phyloP scores from a whole-genome alignment of 805 yeast genomes.

The Ogataea chonburiensis region DNA sequence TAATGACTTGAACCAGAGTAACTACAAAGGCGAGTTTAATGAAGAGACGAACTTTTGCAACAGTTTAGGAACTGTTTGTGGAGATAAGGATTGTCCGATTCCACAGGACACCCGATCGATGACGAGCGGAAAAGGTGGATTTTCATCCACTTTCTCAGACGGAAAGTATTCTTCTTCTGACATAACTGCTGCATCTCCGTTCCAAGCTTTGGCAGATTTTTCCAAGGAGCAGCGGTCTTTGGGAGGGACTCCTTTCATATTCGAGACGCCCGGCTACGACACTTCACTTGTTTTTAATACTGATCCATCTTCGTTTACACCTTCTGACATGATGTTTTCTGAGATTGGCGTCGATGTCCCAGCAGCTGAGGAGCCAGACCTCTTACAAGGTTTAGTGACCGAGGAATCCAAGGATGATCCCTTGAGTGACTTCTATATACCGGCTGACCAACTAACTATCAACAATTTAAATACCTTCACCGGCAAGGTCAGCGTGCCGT shows the following conservation, averaged over 20 bases:
- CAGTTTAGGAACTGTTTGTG: conserved; percentile 78
- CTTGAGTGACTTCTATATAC: conserved; percentile 31
- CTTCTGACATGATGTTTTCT: conserved; percentile 13
- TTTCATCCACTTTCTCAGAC: conserved; percentile 1
- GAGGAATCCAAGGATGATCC: conserved; percentile 62
- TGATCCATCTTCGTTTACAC: conserved; percentile 18
- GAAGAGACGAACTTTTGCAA: conserved; percentile 79
- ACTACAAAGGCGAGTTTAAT: conserved; percentile 46
- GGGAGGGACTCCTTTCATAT: conserved; percentile 47
- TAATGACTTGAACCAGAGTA: conserved; percentile 23
- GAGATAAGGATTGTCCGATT: conserved; percentile 64
- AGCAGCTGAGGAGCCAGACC: conserved; percentile 16
- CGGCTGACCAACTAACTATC: conserved; percentile 18
- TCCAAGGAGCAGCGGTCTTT: too few relatives aligned
- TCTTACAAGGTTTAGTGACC: conserved; percentile 39
- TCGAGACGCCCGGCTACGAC: conserved; percentile 50
- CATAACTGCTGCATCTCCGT: conserved; percentile 21
- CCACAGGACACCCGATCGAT: conserved; percentile 41
- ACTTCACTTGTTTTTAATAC: conserved; percentile 48
- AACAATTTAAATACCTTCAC: conserved; percentile 23
- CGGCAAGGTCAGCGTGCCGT: conserved; percentile 16
- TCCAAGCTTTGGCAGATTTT: conserved; percentile 20
- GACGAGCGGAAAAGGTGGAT: conserved; percentile 9
- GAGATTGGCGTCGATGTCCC: conserved; percentile 5
- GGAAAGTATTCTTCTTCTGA: conserved; percentile 2